Base-by-base conservation (phyloP, 2,329 filamentous ascomycete species). In the Xylariales sp. region DNA sequence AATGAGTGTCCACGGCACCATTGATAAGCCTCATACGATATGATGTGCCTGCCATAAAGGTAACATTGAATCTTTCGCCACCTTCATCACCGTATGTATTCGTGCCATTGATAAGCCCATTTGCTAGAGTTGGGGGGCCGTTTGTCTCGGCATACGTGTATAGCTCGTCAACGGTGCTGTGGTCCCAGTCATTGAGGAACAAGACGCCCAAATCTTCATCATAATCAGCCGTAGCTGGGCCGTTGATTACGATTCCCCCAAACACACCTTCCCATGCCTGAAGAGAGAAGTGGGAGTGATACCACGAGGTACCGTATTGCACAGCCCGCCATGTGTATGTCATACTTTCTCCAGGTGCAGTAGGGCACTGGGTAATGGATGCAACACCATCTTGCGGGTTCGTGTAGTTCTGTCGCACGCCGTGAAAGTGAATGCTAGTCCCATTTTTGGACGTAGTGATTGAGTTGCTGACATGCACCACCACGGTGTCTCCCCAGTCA, bases 401-500 rank as follows among this genome's bases (percentile, higher is more conserved):
- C 6, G 34, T 29, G 12, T 27, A 24, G 5, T 19, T 15, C 34
- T 37, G 34, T 13, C 24, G 25, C 6, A 37, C 16, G 16, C 34
- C 34, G 13, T 37, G 34, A 24, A 24, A 37, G 17, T 37, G 34
- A 18, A 37, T 29, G 6, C 17, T 21, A 20, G 34, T 37, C 5
- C 34, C 30, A 19, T 15, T 6, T 6, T 7, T n/a, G 14, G 11
- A 12, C 15, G 25, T 14, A 35, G 15, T 15, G 18, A 14, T 17
- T 5, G 15, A 10, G 60, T 93, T 93, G 60, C 77, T 72, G 40
- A 90, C 73, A 21, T 78, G 81, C 29, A 88, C 76, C 38, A 84
- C 63, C 30, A 80, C 69, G 17, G 61, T 73, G 50, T 82, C 78
- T 24, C 77, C 78, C 76, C 76, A 81, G 55, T 81, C 72, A 16